Evolutionary conservation across 2,329 filamentous ascomycete genomes (phyloP).

Genomic region (Trichophyton benhamiae): DNA sequence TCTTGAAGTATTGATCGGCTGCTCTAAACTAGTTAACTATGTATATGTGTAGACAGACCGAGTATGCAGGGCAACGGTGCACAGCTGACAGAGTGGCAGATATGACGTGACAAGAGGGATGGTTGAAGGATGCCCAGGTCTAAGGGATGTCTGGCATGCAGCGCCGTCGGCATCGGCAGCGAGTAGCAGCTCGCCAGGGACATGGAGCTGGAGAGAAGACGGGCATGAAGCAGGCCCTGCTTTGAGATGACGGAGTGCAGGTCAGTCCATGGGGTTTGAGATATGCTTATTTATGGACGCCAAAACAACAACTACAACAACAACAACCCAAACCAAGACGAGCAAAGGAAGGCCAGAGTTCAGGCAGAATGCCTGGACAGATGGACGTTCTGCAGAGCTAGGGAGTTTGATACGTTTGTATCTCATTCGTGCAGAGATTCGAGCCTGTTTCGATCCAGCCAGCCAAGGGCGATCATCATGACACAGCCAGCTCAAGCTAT

Average conservation of each 20-base stretch:
- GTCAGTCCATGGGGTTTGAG: too few relatives aligned
- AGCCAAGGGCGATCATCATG: background rate
- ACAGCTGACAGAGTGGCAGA: background rate
- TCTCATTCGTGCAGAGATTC: background rate
- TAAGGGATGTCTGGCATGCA: background rate
- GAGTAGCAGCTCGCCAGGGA: background rate
- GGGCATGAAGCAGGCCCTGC: background rate
- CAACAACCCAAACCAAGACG: too few relatives aligned
- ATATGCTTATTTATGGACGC: background rate
- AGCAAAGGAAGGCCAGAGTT: too few relatives aligned
- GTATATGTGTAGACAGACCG: too few relatives aligned
- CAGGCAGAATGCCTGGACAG: too few relatives aligned
- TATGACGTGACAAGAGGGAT: background rate
- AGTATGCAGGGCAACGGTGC: background rate
- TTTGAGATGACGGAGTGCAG: background rate
- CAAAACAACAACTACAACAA: background rate
- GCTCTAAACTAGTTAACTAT: too few relatives aligned
- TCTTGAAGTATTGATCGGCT: background rate
- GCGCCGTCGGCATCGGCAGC: too few relatives aligned
- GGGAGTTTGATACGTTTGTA: too few relatives aligned
- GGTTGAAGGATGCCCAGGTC: background rate
- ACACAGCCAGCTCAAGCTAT: background rate
- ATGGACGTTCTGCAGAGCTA: too few relatives aligned
- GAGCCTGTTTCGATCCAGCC: background rate
- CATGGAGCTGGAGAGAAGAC: background rate